phyloP scores from a whole-genome alignment of 2,329 filamentous ascomycete genomes.

The Metarhizium robertsii region DNA sequence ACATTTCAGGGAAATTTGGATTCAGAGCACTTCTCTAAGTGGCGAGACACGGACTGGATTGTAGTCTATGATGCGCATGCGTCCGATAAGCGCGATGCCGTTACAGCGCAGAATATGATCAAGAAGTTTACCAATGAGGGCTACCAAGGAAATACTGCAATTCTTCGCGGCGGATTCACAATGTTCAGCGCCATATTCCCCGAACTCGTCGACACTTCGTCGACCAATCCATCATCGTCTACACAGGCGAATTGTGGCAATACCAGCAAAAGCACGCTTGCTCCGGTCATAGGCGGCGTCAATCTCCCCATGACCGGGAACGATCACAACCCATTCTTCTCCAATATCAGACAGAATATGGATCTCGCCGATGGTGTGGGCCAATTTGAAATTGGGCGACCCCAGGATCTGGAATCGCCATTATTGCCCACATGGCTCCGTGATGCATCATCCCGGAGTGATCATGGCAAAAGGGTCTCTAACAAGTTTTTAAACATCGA shows the following conservation, averaged over 20 bases:
- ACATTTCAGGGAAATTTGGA: constrained; percentile 70
- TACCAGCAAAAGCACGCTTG: constrained; percentile 34
- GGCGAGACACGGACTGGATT: constrained; percentile 66
- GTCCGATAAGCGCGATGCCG: constrained; percentile 68
- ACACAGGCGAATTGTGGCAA: neutral
- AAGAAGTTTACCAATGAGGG: constrained; percentile 88
- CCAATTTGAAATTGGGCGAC: constrained; percentile 53
- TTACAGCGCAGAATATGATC: constrained; percentile 73
- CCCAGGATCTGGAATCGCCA: constrained; percentile 34
- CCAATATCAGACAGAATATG: constrained; percentile 94
- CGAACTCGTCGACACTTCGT: constrained; percentile 47
- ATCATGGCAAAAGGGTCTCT: constrained; percentile 73
- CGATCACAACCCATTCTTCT: constrained; percentile 81
- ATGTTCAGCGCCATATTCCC: constrained; percentile 63
- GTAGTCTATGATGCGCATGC: constrained; percentile 82
- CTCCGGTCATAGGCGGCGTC: constrained; percentile 81
- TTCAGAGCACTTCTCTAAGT: constrained; percentile 63
- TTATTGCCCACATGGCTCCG: constrained; percentile 70
- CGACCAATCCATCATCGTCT: constrained; percentile 20
- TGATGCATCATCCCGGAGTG: constrained; percentile 52
- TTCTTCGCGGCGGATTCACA: constrained; percentile 75
- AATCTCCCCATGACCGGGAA: constrained; percentile 62
- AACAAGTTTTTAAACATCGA: constrained; percentile 81
- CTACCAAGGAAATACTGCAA: constrained; percentile 62
- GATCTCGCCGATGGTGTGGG: constrained; percentile 90